Base-by-base conservation (phyloP, 1,284 basidiomycete genomes). In the Tausonia pullulans region DNA sequence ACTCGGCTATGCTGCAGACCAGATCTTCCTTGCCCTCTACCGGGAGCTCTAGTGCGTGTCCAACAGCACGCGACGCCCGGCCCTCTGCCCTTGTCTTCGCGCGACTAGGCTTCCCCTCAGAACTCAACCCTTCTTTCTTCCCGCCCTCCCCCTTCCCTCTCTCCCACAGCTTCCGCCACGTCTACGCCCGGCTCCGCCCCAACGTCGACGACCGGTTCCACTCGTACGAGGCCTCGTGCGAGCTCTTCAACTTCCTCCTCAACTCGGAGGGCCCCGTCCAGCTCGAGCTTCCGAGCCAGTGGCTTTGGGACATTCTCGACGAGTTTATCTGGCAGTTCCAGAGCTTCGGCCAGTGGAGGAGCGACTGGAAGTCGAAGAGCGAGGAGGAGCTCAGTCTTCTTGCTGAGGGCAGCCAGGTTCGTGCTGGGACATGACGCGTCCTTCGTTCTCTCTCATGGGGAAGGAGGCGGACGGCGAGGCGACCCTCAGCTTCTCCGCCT, bases 281-380 rank as follows among this genome's bases (percentile, higher is more conserved):
- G 14, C 85, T 98, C 62, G 87, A 95, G 70, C 84, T 98, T 13
- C 95, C 95, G 0, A 90, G 94, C 68, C 93, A 97, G 76, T 98
- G 95, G 95, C 79, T 98, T 5, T 98, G 94, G 77, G 95, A 98
- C 76, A 97, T 98, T 77, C 88, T 98, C 72, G 95, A 98, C 79
- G 95, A 98, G 74, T 98, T 98, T 77, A 96, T 98, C 71, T 98
- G 97, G 79, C 95, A 98, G 75, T 98, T 95, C 81, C 91, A 96
- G 76, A 88, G 88, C 39, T 97, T 97, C 79, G 87, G 92, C 70
- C 85, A 89, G 63, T 97, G 90, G 87, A 81, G 93, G 64, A 87
- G 88, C 52, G 89, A 89, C 73, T 83, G 86, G 48, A 87, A 87
- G 68, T 82, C 81, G 68, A 97, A 97, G 80, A 84, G 84, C 0